Conservation (phyloP, 371 early-diverging fungal genomes). For the Mucor lusitanicus region DNA sequence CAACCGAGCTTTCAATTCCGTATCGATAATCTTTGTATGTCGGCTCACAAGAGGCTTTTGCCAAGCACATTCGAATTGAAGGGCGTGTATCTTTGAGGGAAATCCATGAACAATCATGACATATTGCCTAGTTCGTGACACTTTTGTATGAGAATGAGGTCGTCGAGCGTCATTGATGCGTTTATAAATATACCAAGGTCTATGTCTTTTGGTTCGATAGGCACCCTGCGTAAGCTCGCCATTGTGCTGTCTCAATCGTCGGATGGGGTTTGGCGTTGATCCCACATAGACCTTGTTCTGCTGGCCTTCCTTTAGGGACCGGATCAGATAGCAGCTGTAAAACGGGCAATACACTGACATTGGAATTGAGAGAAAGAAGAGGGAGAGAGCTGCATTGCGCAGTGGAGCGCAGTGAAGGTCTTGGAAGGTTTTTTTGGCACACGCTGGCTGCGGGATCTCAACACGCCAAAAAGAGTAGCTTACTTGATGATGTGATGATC, state of each 20-base stretch:
- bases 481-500: neutral
- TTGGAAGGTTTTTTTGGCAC: neutral
- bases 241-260: conserved; percentile 28
- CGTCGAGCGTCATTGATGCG: neutral
- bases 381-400: neutral
- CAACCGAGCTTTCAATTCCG: neutral
- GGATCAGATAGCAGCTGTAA: conserved; percentile 30
- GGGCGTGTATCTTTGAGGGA: conserved; percentile 16
- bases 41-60: conserved; percentile 26
- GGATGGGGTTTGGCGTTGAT: conserved; percentile 25
- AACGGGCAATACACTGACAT: conserved; percentile 14
- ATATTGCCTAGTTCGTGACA: conserved; percentile 12
- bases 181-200: conserved; percentile 21
- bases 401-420: neutral
- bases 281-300: conserved; percentile 27
- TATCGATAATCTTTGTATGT: conserved; percentile 10
- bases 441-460: neutral
- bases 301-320: conserved; percentile 23
- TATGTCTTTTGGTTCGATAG: conserved; percentile 15
- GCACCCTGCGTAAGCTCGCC: conserved; percentile 33
- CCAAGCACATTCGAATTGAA: conserved; percentile 33
- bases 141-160: neutral
- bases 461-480: neutral
- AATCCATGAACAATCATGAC: conserved; percentile 30
- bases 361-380: neutral